A percentile compares a stretch with the other conserved stretches of the same genome.
Conservation (phyloP, 441 rosid species). For the Eruca vesicaria region DNA sequence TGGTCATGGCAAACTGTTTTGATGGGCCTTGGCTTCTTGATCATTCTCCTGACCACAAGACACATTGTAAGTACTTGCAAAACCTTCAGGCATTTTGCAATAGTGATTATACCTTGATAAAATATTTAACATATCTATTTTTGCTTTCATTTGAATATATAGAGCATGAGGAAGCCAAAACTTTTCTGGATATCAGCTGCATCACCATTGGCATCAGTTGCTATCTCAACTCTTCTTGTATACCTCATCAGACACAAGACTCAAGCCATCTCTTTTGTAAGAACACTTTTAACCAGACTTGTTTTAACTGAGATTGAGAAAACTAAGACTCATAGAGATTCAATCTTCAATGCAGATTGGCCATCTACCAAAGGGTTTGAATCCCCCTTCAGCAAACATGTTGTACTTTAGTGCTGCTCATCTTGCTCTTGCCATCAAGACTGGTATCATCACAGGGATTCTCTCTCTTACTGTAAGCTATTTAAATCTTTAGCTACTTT, state of each 20-base stretch:
- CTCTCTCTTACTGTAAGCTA: conserved; percentile 79
- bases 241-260: conserved; percentile 62
- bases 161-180: conserved; percentile 85
- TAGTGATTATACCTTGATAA: not conserved
- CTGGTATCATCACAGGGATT: conserved; percentile 90
- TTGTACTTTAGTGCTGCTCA: conserved; percentile 51
- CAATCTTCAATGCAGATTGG: conserved; percentile 65
- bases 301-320: not conserved
- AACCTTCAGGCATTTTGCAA: not conserved
- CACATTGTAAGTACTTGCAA: conserved; percentile 63
- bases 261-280: conserved; percentile 66
- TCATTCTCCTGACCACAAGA: conserved; percentile 69
- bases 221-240: conserved; percentile 68
- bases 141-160: not conserved
- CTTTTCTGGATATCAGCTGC: conserved; percentile 95
- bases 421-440: conserved; percentile 72
- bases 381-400: conserved; percentile 93
- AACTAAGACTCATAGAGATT: conserved; percentile 15
- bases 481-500: not conserved
- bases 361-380: conserved; percentile 82
- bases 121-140: not conserved
- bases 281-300: conserved; percentile 28
- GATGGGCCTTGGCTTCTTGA: conserved; percentile 76
- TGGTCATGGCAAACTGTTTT: conserved; percentile 94
- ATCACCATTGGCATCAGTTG: conserved; percentile 80